Evolutionary conservation across 192 early-diverging fungal genomes (phyloP).

Genomic region (Anaeromyces robustus): DNA sequence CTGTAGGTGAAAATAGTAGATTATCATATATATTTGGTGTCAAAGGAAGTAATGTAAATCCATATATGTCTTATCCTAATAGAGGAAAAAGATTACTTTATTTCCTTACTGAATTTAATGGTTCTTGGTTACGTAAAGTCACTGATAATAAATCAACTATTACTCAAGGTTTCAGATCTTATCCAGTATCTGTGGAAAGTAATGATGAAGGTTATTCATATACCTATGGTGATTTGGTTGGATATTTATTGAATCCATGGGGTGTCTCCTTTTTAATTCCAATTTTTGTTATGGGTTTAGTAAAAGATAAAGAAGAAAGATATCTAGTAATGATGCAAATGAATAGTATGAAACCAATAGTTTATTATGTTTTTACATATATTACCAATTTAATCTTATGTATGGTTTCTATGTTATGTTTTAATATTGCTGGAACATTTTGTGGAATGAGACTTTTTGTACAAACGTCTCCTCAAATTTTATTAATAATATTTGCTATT

Average conservation of each 20-base stretch:
- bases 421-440: conserved; percentile 40
- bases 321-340: conserved; percentile 59
- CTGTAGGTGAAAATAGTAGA: neutral
- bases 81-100: neutral
- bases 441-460: conserved; percentile 47
- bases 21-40: neutral
- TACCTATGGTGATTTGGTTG: conserved; percentile 28
- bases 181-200: conserved; percentile 16
- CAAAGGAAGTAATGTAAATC: neutral
- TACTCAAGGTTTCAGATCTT: conserved; percentile 40
- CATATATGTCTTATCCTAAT: neutral
- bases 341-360: conserved; percentile 44
- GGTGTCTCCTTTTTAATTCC: conserved; percentile 47
- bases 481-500: neutral
- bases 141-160: conserved; percentile 18
- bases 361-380: conserved; percentile 50
- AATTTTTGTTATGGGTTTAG: conserved; percentile 51
- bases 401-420: conserved; percentile 33
- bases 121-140: neutral
- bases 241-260: conserved; percentile 53
- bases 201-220: conserved; percentile 12
- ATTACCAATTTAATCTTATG: conserved; percentile 43
- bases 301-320: conserved; percentile 55
- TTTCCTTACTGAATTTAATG: neutral
- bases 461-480: conserved; percentile 25